phyloP scores from a whole-genome alignment of 1,284 basidiomycete species.

The Malassezia vespertilionis region DNA sequence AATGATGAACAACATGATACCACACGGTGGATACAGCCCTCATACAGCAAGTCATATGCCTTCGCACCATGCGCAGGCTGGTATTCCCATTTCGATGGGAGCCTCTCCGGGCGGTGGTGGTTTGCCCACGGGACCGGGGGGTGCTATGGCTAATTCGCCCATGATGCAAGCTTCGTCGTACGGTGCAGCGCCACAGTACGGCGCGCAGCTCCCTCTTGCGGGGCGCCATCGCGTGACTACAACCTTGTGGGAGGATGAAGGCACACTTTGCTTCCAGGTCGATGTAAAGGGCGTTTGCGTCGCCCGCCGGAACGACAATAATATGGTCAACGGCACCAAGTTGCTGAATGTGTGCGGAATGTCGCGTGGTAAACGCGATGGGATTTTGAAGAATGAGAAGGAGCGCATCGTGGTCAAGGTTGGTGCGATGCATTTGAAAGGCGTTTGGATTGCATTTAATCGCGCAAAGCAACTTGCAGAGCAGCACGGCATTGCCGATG shows the following conservation, averaged over 20 bases:
- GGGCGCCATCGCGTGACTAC: constrained; percentile 45
- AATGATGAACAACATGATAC: constrained; percentile 14
- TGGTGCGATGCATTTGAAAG: constrained; percentile 47
- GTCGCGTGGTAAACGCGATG: constrained; percentile 47
- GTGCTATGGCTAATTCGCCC: constrained; percentile 3
- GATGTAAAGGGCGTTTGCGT: constrained; percentile 45
- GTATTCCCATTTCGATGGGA: constrained; percentile 7
- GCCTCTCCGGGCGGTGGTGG: background rate
- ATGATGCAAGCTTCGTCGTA: constrained; percentile 23
- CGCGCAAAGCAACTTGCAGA: constrained; percentile 45
- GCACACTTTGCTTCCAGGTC: constrained; percentile 47
- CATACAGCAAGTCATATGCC: constrained; percentile 8
- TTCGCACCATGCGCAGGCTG: constrained; percentile 13
- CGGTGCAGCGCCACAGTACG: constrained; percentile 36
- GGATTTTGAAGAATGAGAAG: constrained; percentile 47
- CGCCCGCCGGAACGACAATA: constrained; percentile 46
- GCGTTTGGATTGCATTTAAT: constrained; percentile 47
- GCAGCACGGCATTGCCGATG: constrained; percentile 42
- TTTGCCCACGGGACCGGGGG: background rate
- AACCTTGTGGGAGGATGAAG: constrained; percentile 47
- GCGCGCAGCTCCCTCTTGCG: constrained; percentile 37
- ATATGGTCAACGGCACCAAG: constrained; percentile 48
- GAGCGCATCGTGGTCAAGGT: constrained; percentile 47
- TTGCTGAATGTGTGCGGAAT: constrained; percentile 46
- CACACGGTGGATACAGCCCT: constrained; percentile 11